These are phyloP conservation scores for Aspergillus funiculosus DNA, from an alignment of 495 filamentous ascomycete species.

Conservation along the genomic window DNA sequence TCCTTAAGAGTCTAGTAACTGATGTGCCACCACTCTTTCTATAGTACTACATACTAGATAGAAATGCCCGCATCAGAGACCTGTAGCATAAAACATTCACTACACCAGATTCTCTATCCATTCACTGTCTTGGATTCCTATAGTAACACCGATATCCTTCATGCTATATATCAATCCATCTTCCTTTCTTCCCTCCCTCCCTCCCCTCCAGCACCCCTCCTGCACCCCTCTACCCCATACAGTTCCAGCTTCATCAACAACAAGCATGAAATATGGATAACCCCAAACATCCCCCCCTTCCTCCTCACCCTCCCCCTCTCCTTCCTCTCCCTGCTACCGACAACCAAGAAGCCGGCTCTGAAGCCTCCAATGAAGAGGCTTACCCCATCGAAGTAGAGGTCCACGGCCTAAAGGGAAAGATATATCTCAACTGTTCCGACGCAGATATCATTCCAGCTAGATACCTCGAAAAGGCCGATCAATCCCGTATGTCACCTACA, in stretches of 20 bases:
- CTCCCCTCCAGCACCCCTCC: background rate
- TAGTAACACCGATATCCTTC: constrained; percentile 10
- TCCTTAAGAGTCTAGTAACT: no score
- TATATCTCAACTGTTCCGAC: constrained; percentile 20
- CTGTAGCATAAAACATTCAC: no score
- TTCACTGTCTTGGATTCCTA: constrained; percentile 1
- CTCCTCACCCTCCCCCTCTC: background rate
- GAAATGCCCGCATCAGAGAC: no score
- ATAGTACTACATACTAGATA: no score
- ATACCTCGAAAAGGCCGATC: constrained; percentile 21
- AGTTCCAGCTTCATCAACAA: no score
- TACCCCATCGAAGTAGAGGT: constrained; percentile 15
- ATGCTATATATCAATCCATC: no score
- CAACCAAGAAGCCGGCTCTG: no score
- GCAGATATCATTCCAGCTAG: constrained; percentile 23
- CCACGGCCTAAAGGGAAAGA: constrained; percentile 22
- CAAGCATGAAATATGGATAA: no score
- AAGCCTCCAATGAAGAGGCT: background rate
- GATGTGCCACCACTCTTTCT: no score
- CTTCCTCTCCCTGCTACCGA: background rate
- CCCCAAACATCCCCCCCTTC: no score
- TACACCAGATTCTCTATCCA: background rate
- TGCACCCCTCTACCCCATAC: background rate
- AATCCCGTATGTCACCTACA: constrained; percentile 15
- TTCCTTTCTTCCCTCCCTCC: no score